phyloP scores from a whole-genome alignment of 2,329 filamentous ascomycete genomes.

The Penicillium sp. region DNA sequence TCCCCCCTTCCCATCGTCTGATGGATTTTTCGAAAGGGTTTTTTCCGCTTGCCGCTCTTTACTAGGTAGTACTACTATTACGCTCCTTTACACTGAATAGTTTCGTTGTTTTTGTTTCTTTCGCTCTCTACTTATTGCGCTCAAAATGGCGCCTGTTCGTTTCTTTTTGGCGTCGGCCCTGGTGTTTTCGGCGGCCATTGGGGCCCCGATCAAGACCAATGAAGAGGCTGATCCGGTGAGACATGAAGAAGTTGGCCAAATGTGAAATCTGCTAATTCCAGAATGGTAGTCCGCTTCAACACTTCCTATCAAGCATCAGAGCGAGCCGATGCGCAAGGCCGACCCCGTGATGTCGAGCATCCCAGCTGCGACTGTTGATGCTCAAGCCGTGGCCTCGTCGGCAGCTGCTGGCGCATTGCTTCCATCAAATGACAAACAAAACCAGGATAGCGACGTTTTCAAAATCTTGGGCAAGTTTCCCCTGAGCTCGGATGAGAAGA shows the following conservation, averaged over 20 bases:
- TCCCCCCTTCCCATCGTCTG: not conserved
- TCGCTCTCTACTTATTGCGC: not conserved
- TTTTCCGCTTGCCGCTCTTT: slow-evolving; percentile 2
- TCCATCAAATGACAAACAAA: not conserved
- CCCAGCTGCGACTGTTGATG: not conserved
- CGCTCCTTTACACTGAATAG: slow-evolving; percentile 1
- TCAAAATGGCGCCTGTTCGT: slow-evolving; percentile 11
- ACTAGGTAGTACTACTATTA: slow-evolving; percentile 3
- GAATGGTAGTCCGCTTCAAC: not conserved
- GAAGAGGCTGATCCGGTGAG: slow-evolving; percentile 3
- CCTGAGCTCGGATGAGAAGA: not conserved
- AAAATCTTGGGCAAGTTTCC: slow-evolving; percentile 3
- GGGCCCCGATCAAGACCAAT: slow-evolving; percentile 8
- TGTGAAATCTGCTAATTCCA: slow-evolving; percentile 41
- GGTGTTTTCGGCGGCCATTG: slow-evolving; percentile 7
- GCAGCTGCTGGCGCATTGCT: slow-evolving; percentile 4
- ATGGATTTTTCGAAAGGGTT: not conserved
- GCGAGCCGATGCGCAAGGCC: slow-evolving; percentile 11
- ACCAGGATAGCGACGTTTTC: not conserved
- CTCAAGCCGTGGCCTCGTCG: slow-evolving; percentile 7
- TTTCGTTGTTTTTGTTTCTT: not conserved
- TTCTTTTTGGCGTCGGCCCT: slow-evolving; percentile 9
- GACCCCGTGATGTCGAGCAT: not conserved
- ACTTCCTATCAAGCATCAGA: slow-evolving; percentile 5
- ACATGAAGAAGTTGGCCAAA: not conserved